Percentiles rank a stretch among this genome's conserved stretches.
Conservation (phyloP, 2,329 filamentous ascomycete species). For the Exophiala sp. region DNA sequence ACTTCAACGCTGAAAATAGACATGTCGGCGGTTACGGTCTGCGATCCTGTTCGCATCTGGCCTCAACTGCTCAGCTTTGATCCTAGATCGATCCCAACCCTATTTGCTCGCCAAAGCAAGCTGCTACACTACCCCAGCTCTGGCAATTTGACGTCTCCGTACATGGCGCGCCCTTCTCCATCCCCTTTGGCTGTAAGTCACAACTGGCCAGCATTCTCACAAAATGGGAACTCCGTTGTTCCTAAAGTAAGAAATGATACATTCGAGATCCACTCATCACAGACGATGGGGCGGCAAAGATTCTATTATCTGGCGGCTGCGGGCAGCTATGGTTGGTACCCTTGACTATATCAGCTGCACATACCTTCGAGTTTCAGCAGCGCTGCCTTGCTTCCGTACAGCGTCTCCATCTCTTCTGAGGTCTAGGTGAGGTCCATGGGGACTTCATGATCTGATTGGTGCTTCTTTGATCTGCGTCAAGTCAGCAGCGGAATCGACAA, state of each 20-base stretch:
- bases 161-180: slow-evolving; percentile 1
- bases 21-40: slow-evolving; percentile 8
- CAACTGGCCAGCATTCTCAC: not conserved
- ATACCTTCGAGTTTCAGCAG: not conserved
- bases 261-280: not conserved
- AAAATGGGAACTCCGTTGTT: slow-evolving; percentile 5
- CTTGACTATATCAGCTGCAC: slow-evolving; percentile 14
- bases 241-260: slow-evolving; percentile 4
- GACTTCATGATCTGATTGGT: not conserved
- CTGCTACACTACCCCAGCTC: slow-evolving; percentile 8
- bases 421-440: slow-evolving; percentile 6
- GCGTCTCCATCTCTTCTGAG: not conserved
- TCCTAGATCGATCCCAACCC: slow-evolving; percentile 1
- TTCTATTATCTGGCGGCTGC: slow-evolving; percentile 12
- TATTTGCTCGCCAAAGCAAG: slow-evolving; percentile 6
- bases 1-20: slow-evolving; percentile 15
- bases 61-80: slow-evolving; percentile 5
- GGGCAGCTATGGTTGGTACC: slow-evolving; percentile 13
- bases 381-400: slow-evolving; percentile 2
- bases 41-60: slow-evolving; percentile 7
- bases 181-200: not conserved
- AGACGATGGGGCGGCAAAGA: slow-evolving; percentile 5
- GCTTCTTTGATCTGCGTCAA: not conserved
- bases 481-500: not conserved
- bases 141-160: not conserved